These are phyloP conservation scores for Didymella pinodella DNA, from an alignment of 2,329 filamentous ascomycete genomes.

Conservation along the genomic window DNA sequence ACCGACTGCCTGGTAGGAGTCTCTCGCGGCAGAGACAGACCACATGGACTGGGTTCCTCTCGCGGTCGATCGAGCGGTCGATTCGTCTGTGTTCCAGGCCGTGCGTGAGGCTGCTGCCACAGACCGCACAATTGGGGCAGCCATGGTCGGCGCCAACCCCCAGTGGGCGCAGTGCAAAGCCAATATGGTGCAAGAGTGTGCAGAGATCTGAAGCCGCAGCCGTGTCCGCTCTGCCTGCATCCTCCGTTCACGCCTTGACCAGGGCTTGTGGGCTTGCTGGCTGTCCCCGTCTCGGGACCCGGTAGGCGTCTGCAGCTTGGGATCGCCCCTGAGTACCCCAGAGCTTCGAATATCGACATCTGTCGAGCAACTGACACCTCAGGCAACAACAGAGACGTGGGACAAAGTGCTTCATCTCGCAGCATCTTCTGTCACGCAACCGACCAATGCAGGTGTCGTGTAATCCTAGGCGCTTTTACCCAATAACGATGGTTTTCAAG, in stretches of 20 bases:
- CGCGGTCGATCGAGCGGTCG: constrained; percentile 37
- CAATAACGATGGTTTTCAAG: constrained; percentile 35
- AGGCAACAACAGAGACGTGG: constrained; percentile 19
- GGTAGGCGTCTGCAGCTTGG: constrained; percentile 37
- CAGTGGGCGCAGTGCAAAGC: constrained; percentile 27
- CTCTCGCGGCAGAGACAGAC: constrained; percentile 27
- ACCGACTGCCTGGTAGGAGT: constrained; percentile 42
- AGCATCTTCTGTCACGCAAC: constrained; percentile 25
- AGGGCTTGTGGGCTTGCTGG: constrained; percentile 34
- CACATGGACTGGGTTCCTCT: constrained; percentile 39
- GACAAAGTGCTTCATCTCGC: constrained; percentile 18
- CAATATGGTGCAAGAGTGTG: constrained; percentile 25
- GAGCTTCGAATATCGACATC: constrained; percentile 9
- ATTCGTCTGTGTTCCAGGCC: constrained; percentile 32
- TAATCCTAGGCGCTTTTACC: constrained; percentile 29
- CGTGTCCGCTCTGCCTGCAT: constrained; percentile 30
- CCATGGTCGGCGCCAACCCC: constrained; percentile 33
- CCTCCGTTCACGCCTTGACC: constrained; percentile 11
- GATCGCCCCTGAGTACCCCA: constrained; percentile 21
- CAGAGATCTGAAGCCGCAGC: constrained; percentile 40
- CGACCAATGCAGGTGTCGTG: constrained; percentile 23
- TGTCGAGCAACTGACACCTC: constrained; percentile 20
- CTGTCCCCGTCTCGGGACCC: constrained; percentile 31
- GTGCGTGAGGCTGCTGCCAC: constrained; percentile 33
- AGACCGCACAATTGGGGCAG: constrained; percentile 36